Base-by-base conservation (phyloP, 1,139 yeast species). In the Blastobotrys illinoisensis region DNA sequence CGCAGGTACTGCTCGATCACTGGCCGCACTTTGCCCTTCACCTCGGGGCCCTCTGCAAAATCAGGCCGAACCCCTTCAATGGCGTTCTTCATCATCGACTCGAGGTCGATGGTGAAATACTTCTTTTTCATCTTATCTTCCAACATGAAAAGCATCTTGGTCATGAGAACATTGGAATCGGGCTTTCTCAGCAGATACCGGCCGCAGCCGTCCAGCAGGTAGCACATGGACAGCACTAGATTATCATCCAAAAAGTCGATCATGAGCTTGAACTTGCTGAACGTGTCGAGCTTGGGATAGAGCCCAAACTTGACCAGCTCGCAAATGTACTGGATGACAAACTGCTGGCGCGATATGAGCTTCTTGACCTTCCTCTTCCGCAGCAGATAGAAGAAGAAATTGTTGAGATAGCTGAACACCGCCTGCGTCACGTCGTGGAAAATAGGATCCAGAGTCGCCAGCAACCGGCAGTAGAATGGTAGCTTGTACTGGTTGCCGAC, bases 271-370 rank as follows among this genome's bases (percentile, higher is more conserved):
- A 86, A 79, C 65, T 83, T 86, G 68, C 89, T 93, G 67, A 89
- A 86, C 3, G 85, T 76, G 54, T 85, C 76, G 68, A 81, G 86
- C 19, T 76, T 74, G 0, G 96, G 95, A n/a, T 90, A 75, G 61
- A 89, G 68, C 60, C 80, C 82, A 68, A 90, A 91, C 66, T 88
- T 88, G 49, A 86, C 80, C 72, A 90, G 73, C 64, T 91, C 97
- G 51, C 83, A 75, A 60, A 88, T 84, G 50, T 86, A 85, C 43
- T 78, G 74, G 44, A 87, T 79, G 60, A 79, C 82, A 32, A 73
- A 72, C 54, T 78, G 77, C 26, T 82, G 76, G 58, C 69, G 54
- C 9, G 61, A 50, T 44, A 61, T 58, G 47, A 68, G 54, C 18
- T 56, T 58, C 19, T 51, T 49, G 13, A 59, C 55, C 49, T 57